Base-by-base conservation (phyloP, 2,329 filamentous ascomycete species). In the Ceratocystiopsis brevicomis region DNA sequence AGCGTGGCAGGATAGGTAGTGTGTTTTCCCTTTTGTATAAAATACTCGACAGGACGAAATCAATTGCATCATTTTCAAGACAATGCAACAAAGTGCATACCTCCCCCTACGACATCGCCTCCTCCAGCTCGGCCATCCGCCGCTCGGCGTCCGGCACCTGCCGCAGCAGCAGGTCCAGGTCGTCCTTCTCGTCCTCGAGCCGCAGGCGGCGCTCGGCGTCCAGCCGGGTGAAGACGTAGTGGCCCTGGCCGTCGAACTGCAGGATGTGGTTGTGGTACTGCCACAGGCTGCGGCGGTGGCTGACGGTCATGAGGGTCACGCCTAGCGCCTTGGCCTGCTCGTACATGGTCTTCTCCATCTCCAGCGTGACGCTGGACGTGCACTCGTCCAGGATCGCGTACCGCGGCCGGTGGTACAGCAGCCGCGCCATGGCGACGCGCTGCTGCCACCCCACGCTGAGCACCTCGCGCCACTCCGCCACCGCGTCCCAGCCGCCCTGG, bases 371-470 rank as follows among this genome's bases (percentile, higher is more conserved):
- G 42, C 78, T 85, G 45, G 80, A 87, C 8, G 90, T 98, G 61
- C 90, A 98, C 63, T 98, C 90, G 58, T 98, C 90, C 35, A 98
- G 67, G 51, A 98, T 98, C 12, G 90, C 90, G 59, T 94, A 96
- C 53, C 81, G 79, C 0, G 88, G 88, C 11, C 76, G 71, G 61
- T 96, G 88, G 61, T 96, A 96, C 61, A 95, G 95, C 16, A 94
- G 71, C 0, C 90, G 72, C 1, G 90, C 90, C 84, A 96, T 96
- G 47, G 90, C 90, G 18, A 98, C 83, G 42, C 90, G 81, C 64
- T 98, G 90, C 63, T 98, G 90, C 17, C 95, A 68, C 8, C 90
- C 90, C 13, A 84, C 85, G 0, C 84, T 93, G 25, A 98, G 71
- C 1, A 93, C 84, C 52, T 96, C 88, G 40, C 86, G 80, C 90